phyloP scores from a whole-genome alignment of 1,139 yeast species.

The Candida sp. region DNA sequence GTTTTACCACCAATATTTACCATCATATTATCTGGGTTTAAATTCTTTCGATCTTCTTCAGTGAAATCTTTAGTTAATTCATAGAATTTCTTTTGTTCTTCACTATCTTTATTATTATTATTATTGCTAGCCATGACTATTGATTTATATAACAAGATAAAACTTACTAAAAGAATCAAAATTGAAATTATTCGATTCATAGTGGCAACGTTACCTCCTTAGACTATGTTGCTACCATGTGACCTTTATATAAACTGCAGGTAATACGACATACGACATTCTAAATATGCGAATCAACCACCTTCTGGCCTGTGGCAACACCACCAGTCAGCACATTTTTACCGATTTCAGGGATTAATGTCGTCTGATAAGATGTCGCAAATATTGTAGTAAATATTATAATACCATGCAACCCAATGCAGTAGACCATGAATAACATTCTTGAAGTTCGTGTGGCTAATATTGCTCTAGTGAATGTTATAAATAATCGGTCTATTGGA shows the following conservation, averaged over 20 bases:
- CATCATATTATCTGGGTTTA: slow-evolving; percentile 21
- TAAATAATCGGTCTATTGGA: slow-evolving; percentile 75
- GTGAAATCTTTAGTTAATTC: slow-evolving; percentile 7
- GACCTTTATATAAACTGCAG: background rate
- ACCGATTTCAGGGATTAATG: slow-evolving; percentile 49
- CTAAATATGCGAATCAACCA: too few relatives aligned
- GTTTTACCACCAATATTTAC: slow-evolving; percentile 34
- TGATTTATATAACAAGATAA: slow-evolving; percentile 6
- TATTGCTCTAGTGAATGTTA: slow-evolving; percentile 69
- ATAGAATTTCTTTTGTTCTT: slow-evolving; percentile 1
- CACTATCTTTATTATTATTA: background rate
- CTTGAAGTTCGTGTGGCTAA: slow-evolving; percentile 73
- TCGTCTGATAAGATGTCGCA: slow-evolving; percentile 47
- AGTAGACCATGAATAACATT: slow-evolving; percentile 69
- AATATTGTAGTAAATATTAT: slow-evolving; percentile 66
- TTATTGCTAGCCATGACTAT: background rate
- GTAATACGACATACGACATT: too few relatives aligned
- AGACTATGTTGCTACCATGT: background rate
- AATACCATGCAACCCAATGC: slow-evolving; percentile 69
- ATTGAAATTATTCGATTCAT: slow-evolving; percentile 10
- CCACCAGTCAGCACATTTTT: slow-evolving; percentile 48
- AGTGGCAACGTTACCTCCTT: background rate
- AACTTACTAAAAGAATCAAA: slow-evolving; percentile 6
- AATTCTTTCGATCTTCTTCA: slow-evolving; percentile 14
- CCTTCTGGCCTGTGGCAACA: slow-evolving; percentile 7